Conservation (phyloP, 2,329 filamentous ascomycete genomes). For the Talaromyces sp. region DNA sequence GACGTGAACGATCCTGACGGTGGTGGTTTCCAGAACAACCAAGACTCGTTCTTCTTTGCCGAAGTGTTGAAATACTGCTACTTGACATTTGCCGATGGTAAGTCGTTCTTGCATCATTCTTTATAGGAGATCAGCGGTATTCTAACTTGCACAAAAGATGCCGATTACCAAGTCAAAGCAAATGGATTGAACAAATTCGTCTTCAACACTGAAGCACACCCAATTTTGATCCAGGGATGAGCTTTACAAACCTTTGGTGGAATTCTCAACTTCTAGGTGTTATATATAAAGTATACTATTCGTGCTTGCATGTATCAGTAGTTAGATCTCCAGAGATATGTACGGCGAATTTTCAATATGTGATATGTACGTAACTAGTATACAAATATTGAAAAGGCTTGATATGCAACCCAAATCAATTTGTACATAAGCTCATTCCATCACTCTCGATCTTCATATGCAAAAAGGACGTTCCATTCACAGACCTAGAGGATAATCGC, state of each 20-base stretch:
- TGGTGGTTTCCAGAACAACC: slow-evolving; percentile 60
- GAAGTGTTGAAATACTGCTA: slow-evolving; percentile 83
- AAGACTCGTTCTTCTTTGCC: slow-evolving; percentile 84
- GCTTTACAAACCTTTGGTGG: neutral
- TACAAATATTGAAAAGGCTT: neutral
- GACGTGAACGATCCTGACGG: slow-evolving; percentile 62
- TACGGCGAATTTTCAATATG: neutral
- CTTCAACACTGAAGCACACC: slow-evolving; percentile 63
- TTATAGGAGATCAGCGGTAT: neutral
- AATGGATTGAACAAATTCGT: slow-evolving; percentile 50
- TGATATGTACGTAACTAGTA: neutral
- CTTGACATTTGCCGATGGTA: slow-evolving; percentile 55
- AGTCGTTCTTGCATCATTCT: neutral
- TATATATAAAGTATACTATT: neutral
- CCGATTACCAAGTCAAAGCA: slow-evolving; percentile 51
- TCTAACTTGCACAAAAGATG: slow-evolving; percentile 39
- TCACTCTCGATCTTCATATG: too few species aligned
- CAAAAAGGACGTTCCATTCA: too few species aligned
- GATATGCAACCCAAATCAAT: too few species aligned
- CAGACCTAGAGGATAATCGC: too few species aligned
- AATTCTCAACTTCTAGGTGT: neutral
- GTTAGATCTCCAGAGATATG: too few species aligned
- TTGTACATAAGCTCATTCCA: too few species aligned
- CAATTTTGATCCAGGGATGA: slow-evolving; percentile 40
- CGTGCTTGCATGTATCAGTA: too few species aligned